Base-by-base conservation (phyloP, 1,284 basidiomycete species). In the Cryptococcus sp. region DNA sequence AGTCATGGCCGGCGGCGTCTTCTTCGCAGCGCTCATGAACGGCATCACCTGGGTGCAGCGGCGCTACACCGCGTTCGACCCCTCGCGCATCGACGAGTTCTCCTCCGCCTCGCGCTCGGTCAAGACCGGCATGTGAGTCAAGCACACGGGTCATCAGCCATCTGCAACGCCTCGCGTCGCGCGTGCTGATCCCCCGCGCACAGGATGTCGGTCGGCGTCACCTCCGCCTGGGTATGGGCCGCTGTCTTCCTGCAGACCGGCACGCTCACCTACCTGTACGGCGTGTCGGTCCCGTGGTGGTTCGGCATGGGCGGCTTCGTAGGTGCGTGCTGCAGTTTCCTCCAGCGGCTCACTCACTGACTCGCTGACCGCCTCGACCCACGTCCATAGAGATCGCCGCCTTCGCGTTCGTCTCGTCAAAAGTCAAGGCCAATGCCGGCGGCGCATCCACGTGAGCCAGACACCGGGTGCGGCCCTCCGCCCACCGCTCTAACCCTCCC, bases 261-360 rank as follows among this genome's bases (percentile, higher is more conserved):
- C 24, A 56, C 54, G 33, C 35, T 56, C 9, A 56, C 54, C 7
- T 56, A 56, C 48, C 44, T 51, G 18, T 50, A 56, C 21, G 54
- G 54, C 16, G 54, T 56, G 4, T 56, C 54, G 5, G 20, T 56
- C 13, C 54, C 54, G 15, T 56, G 54, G 54, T 56, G 54, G 54
- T 56, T 56, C 24, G 54, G 54, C 24, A 56, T 56, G 54, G 54
- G 54, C 37, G 54, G 54, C 23, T 56, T 56, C 43, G 54, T 56
- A 35, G 54, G 54, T 56, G 13, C 39, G 54, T 47, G n/a, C n/a
- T n/a, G n/a, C n/a, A n/a, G n/a, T n/a, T n/a, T n/a, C n/a, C n/a
- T n/a, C n/a, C n/a, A n/a, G n/a, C n/a, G n/a, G n/a, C n/a, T n/a
- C n/a, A n/a, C n/a, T n/a, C n/a, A n/a, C n/a, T n/a, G n/a, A n/a